Conservation (phyloP, 495 filamentous ascomycete genomes). For the Hamigera avellanea region DNA sequence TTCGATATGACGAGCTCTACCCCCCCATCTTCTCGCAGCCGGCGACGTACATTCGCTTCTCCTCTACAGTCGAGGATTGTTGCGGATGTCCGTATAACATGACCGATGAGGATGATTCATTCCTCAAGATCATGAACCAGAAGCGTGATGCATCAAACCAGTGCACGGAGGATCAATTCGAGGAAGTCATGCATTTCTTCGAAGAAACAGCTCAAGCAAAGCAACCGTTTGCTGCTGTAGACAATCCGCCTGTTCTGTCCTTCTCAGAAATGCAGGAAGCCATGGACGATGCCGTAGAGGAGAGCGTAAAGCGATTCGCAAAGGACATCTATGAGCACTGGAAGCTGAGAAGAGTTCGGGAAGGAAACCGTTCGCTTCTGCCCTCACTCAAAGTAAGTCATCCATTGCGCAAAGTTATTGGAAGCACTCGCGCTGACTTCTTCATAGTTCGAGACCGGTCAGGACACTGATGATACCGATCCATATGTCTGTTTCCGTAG, state of each 20-base stretch:
- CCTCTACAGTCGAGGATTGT: slow-evolving; percentile 93
- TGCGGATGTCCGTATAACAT: slow-evolving; percentile 82
- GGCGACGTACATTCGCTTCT: slow-evolving; percentile 92
- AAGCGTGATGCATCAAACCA: slow-evolving; percentile 50
- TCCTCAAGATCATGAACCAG: slow-evolving; percentile 72
- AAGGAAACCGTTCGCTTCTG: slow-evolving; percentile 57
- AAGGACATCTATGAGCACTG: slow-evolving; percentile 88
- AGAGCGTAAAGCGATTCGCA: slow-evolving; percentile 57
- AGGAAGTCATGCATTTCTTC: slow-evolving; percentile 88
- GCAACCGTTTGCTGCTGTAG: slow-evolving; percentile 80
- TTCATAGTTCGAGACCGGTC: slow-evolving; percentile 70
- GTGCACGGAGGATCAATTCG: slow-evolving; percentile 83
- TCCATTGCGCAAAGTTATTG: not conserved
- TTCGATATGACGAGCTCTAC: slow-evolving; percentile 83
- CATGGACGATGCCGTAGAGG: slow-evolving; percentile 60
- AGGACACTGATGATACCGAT: slow-evolving; percentile 89
- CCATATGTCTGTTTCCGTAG: slow-evolving; percentile 98
- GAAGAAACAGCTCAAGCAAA: slow-evolving; percentile 72
- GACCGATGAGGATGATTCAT: slow-evolving; percentile 77
- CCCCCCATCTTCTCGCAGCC: slow-evolving; percentile 67
- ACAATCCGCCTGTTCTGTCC: slow-evolving; percentile 64
- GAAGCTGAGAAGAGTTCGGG: slow-evolving; percentile 55
- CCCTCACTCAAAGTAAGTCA: slow-evolving; percentile 56
- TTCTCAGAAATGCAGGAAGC: slow-evolving; percentile 71
- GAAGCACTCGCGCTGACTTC: slow-evolving; percentile 13